Evolutionary conservation across 352 stramenopile species (phyloP).

Genomic region (Globisporangium sylvaticum): DNA sequence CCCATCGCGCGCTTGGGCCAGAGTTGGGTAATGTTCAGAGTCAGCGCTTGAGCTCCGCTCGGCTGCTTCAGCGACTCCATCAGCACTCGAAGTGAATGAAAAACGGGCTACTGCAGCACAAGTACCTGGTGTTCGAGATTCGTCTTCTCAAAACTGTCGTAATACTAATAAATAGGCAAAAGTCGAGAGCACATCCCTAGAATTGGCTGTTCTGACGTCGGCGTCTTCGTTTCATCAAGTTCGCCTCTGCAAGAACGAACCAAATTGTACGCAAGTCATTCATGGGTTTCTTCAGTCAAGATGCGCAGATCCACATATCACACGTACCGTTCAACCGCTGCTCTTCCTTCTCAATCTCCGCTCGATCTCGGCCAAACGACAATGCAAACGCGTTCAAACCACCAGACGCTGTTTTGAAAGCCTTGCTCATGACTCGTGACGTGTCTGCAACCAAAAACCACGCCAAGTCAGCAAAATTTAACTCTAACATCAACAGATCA

Average conservation of each 20-base stretch:
- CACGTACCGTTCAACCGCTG: conserved; percentile 30
- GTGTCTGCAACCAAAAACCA: too few relatives aligned
- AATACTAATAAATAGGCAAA: conserved; percentile 7
- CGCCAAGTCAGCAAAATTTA: neutral
- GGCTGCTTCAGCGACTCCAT: too few relatives aligned
- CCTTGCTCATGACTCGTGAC: too few relatives aligned
- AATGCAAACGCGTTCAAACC: conserved; percentile 17
- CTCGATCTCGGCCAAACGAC: conserved; percentile 23
- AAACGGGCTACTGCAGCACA: too few relatives aligned
- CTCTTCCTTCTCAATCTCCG: conserved; percentile 30
- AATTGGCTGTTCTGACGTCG: conserved; percentile 20
- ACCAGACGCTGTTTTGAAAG: neutral
- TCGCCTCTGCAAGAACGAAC: conserved; percentile 24
- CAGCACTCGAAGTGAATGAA: neutral
- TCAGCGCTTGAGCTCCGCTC: too few relatives aligned
- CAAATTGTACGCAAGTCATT: too few relatives aligned
- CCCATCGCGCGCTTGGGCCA: too few relatives aligned
- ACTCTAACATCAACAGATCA: neutral
- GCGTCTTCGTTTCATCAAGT: conserved; percentile 33
- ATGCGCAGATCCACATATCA: neutral
- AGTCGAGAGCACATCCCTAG: neutral
- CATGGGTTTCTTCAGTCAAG: neutral
- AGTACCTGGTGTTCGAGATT: too few relatives aligned
- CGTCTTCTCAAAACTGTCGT: neutral
- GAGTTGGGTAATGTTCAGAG: too few relatives aligned